These are phyloP conservation scores for Ustilago nuda DNA, from an alignment of 1,284 basidiomycete genomes.

Conservation along the genomic window DNA sequence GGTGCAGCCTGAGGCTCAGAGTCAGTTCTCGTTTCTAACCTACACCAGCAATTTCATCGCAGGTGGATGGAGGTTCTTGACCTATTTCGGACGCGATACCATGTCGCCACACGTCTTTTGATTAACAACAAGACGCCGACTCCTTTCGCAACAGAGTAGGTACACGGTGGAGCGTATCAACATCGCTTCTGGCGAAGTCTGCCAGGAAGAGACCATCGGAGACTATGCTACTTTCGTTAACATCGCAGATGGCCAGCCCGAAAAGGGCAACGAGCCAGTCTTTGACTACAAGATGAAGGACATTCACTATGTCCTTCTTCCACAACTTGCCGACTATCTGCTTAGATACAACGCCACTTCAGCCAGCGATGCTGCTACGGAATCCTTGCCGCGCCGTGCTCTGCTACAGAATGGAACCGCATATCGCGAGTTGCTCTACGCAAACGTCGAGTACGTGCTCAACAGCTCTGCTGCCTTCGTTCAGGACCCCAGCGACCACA, in stretches of 20 bases:
- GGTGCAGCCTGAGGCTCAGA: constrained; percentile 58
- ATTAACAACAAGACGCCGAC: constrained; percentile 70
- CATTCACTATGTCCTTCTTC: constrained; percentile 72
- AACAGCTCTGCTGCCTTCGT: constrained; percentile 70
- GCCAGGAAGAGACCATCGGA: constrained; percentile 72
- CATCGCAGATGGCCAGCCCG: constrained; percentile 69
- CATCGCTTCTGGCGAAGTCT: constrained; percentile 70
- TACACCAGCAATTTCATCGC: constrained; percentile 71
- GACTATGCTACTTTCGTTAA: constrained; percentile 68
- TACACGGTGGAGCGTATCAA: constrained; percentile 72
- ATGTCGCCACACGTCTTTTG: constrained; percentile 71
- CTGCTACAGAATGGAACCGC: constrained; percentile 70
- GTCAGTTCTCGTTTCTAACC: constrained; percentile 69
- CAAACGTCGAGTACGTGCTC: constrained; percentile 68
- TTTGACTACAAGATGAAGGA: constrained; percentile 72
- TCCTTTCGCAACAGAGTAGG: constrained; percentile 70
- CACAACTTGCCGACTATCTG: constrained; percentile 71
- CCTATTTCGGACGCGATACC: constrained; percentile 72
- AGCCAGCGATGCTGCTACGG: constrained; percentile 41
- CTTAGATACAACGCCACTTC: constrained; percentile 58
- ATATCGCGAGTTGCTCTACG: constrained; percentile 69
- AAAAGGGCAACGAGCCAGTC: constrained; percentile 70
- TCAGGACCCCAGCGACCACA: constrained; percentile 55
- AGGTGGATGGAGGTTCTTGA: constrained; percentile 71
- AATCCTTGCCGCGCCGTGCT: constrained; percentile 67